Percentiles rank a stretch among this genome's conserved stretches.
phyloP scores from a whole-genome alignment of 208 protist species.

The Trypanosoma mega region DNA sequence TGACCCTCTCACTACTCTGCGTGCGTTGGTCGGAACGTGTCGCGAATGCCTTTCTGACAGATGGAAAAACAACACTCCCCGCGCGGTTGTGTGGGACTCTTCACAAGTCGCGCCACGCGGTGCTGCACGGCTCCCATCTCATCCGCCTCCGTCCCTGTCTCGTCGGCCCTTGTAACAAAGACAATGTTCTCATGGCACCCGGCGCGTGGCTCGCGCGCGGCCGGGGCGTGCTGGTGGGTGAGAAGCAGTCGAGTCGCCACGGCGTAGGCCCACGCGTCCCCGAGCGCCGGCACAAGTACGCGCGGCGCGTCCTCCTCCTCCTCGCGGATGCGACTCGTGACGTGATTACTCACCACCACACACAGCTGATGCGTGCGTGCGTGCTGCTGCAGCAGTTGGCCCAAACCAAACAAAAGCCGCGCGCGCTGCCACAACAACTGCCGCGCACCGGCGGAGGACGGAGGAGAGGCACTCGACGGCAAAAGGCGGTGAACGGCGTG shows the following conservation, averaged over 20 bases:
- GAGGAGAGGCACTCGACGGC: background rate
- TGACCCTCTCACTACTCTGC: background rate
- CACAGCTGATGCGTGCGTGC: conserved; percentile 43
- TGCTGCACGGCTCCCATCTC: conserved; percentile 43
- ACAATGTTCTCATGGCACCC: conserved; percentile 24
- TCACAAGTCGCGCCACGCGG: conserved; percentile 69
- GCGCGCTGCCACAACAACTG: conserved; percentile 38
- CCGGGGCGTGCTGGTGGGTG: conserved; percentile 60
- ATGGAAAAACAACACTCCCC: conserved; percentile 69
- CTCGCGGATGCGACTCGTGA: conserved; percentile 50
- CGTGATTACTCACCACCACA: conserved; percentile 86
- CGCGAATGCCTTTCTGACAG: conserved; percentile 65
- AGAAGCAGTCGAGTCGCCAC: conserved; percentile 61
- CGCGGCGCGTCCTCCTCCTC: background rate
- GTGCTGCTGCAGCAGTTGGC: conserved; percentile 44
- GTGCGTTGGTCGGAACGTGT: conserved; percentile 20
- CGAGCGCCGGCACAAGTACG: conserved; percentile 68
- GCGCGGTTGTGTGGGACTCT: conserved; percentile 33
- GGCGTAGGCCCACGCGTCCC: conserved; percentile 64
- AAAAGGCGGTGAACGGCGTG: too few species aligned
- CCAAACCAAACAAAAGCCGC: conserved; percentile 60
- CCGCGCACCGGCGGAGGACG: background rate
- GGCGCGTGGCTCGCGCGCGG: conserved; percentile 12
- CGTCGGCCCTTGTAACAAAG: conserved; percentile 2
- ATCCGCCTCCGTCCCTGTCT: background rate